Percentiles rank a stretch among this genome's conserved stretches.
Conservation (phyloP, 768 basidiomycete genomes). For the Atractiella rhizophila region DNA sequence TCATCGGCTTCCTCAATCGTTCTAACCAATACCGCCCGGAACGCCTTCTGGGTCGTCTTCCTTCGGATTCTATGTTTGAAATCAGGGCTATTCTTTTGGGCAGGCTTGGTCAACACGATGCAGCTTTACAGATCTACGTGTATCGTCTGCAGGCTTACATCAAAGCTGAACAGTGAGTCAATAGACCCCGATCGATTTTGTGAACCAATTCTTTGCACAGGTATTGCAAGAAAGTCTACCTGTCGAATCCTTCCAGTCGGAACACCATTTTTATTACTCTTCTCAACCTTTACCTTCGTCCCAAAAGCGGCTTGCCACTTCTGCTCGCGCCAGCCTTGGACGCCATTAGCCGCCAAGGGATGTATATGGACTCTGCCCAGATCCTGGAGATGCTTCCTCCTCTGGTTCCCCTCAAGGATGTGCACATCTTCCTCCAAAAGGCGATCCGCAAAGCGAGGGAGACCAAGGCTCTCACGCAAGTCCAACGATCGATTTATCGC, state of each 20-base stretch:
- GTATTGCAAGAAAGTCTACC: conserved; percentile 67
- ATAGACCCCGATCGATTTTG: neutral
- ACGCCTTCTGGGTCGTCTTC: conserved; percentile 54
- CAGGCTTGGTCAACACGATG: conserved; percentile 67
- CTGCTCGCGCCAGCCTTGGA: conserved; percentile 57
- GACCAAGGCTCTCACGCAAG: conserved; percentile 36
- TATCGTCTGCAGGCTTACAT: conserved; percentile 55
- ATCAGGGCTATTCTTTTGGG: conserved; percentile 79
- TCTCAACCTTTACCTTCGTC: conserved; percentile 63
- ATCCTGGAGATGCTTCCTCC: conserved; percentile 72
- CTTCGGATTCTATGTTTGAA: conserved; percentile 68
- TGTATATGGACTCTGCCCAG: conserved; percentile 53
- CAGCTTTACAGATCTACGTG: conserved; percentile 82
- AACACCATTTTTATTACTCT: conserved; percentile 55
- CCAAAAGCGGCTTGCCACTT: conserved; percentile 6
- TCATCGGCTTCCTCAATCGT: conserved; percentile 48
- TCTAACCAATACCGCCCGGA: conserved; percentile 49
- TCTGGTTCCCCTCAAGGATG: conserved; percentile 55
- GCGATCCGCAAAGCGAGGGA: conserved; percentile 34
- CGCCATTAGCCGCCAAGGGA: conserved; percentile 62
- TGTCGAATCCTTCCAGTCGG: conserved; percentile 27
- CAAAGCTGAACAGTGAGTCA: conserved; percentile 64
- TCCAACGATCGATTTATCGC: conserved; percentile 43
- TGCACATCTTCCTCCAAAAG: conserved; percentile 51
- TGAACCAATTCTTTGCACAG: conserved; percentile 29